Evolutionary conservation across 2,329 filamentous ascomycete genomes (phyloP), one percentile per base, ranked within the genome.

Genomic region (Fusarium clavum): DNA sequence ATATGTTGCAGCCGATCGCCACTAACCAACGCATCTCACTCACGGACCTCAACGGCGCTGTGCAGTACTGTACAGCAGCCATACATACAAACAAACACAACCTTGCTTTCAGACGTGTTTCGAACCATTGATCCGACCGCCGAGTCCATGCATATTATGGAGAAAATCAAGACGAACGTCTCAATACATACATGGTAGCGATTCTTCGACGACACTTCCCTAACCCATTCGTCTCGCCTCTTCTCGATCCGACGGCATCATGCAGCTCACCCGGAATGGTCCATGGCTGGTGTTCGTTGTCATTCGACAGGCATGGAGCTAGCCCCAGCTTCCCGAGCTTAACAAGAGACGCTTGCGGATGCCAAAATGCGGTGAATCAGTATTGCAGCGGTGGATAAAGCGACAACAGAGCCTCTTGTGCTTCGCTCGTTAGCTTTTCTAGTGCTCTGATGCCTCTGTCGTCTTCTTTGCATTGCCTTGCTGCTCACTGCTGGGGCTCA

Each of bases 321-420:
- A 71, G 58, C 56, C 64, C 61, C 69, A 71, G 67, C 57, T 62
- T 55, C 48, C 68, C 64, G 71, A 73, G 57, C 56, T 64, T 63
- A 49, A 71, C 61, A 70, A 59, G 61, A 66, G 63, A 61, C 73
- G 57, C 61, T 53, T 67, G 70, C 67, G 68, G 64, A 66, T 65
- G 69, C 65, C 73, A 76, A 76, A 76, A 75, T 76, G 74, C 74
- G 74, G 74, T 76, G 74, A 76, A 76, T 74, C 65, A 51, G 54
- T 53, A 45, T 54, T 64, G 55, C 54, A 67, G 56, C 57, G 61
- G 49, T 69, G 57, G 46, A 64, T 57, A 62, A 57, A 66, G 61
- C 57, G 7, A 25, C 57, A 66, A 45, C 64, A 49, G 64, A 67
- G 66, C 67, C 63, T 69, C 70, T 63, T 66, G 52, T 66, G 43